Evolutionary conservation across 2,329 filamentous ascomycete genomes (phyloP).

Genomic region (Alternaria angustiovoidea): DNA sequence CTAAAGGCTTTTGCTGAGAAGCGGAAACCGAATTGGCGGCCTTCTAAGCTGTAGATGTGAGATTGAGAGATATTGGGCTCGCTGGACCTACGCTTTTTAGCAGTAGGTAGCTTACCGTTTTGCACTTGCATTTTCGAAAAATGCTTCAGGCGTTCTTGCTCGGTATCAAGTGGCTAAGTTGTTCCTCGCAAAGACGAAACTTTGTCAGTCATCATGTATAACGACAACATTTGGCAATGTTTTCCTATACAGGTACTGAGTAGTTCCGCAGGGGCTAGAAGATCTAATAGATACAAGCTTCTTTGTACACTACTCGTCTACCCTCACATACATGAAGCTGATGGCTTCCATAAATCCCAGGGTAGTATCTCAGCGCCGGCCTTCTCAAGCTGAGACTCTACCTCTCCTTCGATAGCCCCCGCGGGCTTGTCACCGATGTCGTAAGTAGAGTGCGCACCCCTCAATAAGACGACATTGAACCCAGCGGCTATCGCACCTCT

Average conservation of each 20-base stretch:
- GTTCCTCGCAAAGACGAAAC: not conserved
- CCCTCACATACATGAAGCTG: not conserved
- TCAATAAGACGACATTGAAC: conserved; percentile 1
- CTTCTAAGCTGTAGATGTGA: conserved; percentile 53
- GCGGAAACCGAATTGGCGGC: conserved; percentile 59
- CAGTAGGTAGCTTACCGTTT: not conserved
- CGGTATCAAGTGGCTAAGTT: not conserved
- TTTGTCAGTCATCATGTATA: not conserved
- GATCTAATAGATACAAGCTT: too few relatives aligned
- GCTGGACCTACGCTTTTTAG: not conserved
- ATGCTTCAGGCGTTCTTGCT: not conserved
- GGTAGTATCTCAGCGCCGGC: not conserved
- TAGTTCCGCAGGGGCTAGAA: too few relatives aligned
- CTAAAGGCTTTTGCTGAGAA: conserved; percentile 62
- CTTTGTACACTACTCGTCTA: not conserved
- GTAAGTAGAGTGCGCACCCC: not conserved
- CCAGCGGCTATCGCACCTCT: conserved; percentile 10
- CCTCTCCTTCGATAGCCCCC: not conserved
- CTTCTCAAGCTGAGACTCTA: not conserved
- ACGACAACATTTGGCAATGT: too few relatives aligned
- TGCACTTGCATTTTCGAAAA: not conserved
- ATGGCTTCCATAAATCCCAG: not conserved
- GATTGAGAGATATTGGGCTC: not conserved
- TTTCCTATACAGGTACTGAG: too few relatives aligned
- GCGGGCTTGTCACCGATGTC: not conserved